A percentile compares a stretch with the other conserved stretches of the same genome.
phyloP scores from a whole-genome alignment of 371 early-diverging fungal genomes.

The Rhizopus arrhizus region DNA sequence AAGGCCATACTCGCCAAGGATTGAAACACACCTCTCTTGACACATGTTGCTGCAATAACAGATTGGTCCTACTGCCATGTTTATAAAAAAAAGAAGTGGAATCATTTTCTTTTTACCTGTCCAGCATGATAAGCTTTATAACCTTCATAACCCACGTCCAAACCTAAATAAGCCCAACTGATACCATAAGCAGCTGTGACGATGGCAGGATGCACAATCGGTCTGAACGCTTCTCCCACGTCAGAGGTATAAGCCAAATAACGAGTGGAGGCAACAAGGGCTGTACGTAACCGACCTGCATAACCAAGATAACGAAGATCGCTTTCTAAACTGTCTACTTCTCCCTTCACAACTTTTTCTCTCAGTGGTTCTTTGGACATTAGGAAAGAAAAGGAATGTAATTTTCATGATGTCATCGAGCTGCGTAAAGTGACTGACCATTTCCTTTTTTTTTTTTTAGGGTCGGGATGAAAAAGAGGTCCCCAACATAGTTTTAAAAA shows the following conservation, averaged over 20 bases:
- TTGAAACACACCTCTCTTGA: constrained; percentile 74
- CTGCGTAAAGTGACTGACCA: no score
- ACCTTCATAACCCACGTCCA: constrained; percentile 73
- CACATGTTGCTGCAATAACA: constrained; percentile 56
- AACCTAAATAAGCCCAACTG: constrained; percentile 65
- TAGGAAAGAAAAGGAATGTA: no score
- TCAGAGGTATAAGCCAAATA: constrained; percentile 75
- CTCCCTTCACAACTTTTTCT: constrained; percentile 37
- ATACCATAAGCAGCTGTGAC: constrained; percentile 70
- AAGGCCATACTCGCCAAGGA: constrained; percentile 71
- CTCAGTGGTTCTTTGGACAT: constrained; percentile 18
- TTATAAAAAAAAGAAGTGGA: neutral
- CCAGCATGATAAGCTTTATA: constrained; percentile 66
- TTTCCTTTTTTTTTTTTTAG: no score
- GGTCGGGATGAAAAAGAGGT: no score
- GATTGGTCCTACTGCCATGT: constrained; percentile 33
- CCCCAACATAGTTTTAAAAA: no score
- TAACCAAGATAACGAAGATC: constrained; percentile 71
- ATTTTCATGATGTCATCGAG: no score
- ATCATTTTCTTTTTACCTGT: constrained; percentile 33
- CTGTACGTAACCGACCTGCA: constrained; percentile 62
- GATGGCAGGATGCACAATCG: constrained; percentile 59
- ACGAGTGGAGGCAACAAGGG: constrained; percentile 59
- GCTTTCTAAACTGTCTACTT: constrained; percentile 58
- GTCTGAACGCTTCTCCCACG: constrained; percentile 81